Percentiles rank a stretch among this genome's conserved stretches.
Evolutionary conservation across 2,329 filamentous ascomycete species (phyloP).

Genomic region (Beauveria bassiana): DNA sequence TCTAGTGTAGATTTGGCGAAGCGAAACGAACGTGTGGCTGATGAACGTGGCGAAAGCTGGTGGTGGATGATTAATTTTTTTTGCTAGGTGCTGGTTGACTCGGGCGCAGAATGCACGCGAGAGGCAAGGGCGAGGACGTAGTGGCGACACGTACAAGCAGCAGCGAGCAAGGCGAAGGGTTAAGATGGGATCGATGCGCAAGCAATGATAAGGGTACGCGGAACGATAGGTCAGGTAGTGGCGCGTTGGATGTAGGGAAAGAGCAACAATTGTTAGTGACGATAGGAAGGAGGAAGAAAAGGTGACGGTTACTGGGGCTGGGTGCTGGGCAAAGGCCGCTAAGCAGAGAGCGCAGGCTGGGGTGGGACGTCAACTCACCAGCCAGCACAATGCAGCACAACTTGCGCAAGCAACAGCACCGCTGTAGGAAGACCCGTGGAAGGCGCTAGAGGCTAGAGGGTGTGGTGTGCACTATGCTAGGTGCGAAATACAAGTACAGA

Average conservation of each 20-base stretch:
- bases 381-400: neutral
- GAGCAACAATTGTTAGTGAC: slow-evolving; percentile 9
- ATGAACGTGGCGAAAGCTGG: slow-evolving; percentile 37
- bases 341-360: neutral
- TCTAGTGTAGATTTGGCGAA: slow-evolving; percentile 15
- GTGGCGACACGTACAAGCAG: neutral
- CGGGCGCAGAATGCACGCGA: slow-evolving; percentile 7
- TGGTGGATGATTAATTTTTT: slow-evolving; percentile 16
- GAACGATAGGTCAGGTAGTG: neutral
- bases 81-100: slow-evolving; percentile 9
- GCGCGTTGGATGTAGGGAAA: slow-evolving; percentile 8
- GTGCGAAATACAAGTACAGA: neutral
- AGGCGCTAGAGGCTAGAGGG: neutral
- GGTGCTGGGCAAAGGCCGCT: slow-evolving; percentile 1
- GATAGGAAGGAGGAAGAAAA: slow-evolving; percentile 6
- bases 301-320: slow-evolving; percentile 9
- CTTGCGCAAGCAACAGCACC: neutral
- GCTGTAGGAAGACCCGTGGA: neutral
- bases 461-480: neutral
- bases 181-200: neutral
- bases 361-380: slow-evolving; percentile 1
- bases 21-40: slow-evolving; percentile 33
- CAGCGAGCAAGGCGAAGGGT: neutral
- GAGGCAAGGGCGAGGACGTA: neutral
- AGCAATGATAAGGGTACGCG: neutral